phyloP scores from a whole-genome alignment of 306 rosid genomes.

The Castanea sativa region DNA sequence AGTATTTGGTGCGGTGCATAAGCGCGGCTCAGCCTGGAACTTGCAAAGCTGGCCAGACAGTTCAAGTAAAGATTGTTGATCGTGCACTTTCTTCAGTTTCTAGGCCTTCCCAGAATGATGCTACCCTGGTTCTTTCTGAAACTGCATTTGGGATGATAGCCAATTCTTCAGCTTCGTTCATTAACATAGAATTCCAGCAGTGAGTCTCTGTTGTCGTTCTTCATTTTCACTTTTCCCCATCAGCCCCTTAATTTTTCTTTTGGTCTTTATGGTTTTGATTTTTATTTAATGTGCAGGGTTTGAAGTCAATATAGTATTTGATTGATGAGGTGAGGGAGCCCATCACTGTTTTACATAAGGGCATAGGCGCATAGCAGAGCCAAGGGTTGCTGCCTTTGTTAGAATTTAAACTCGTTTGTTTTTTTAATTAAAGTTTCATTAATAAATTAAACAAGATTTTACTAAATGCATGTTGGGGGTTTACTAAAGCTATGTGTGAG shows the following conservation, averaged over 20 bases:
- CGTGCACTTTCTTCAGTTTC: constrained; percentile 47
- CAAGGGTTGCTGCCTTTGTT: too few relatives aligned
- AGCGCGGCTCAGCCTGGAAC: constrained; percentile 45
- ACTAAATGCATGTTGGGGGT: too few relatives aligned
- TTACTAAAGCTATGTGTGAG: too few relatives aligned
- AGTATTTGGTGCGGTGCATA: constrained; percentile 64
- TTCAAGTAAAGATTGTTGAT: constrained; percentile 67
- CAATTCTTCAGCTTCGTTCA: constrained; percentile 27
- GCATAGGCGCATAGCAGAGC: too few relatives aligned
- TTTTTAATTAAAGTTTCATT: too few relatives aligned
- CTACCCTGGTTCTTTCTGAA: constrained; percentile 60
- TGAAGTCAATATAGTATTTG: too few relatives aligned
- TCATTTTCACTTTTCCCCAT: background rate
- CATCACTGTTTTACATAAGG: too few relatives aligned
- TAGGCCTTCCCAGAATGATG: constrained; percentile 26
- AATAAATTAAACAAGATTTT: too few relatives aligned
- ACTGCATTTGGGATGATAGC: constrained; percentile 61
- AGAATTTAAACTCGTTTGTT: too few relatives aligned
- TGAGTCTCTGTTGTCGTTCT: constrained; percentile 24
- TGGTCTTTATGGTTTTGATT: background rate
- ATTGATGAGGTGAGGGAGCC: too few relatives aligned
- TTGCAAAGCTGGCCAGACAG: constrained; percentile 47
- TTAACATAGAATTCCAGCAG: constrained; percentile 69
- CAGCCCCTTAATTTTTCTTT: background rate
- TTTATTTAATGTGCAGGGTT: too few relatives aligned